Percentiles rank a stretch among this genome's conserved stretches.
Conservation (phyloP, 495 filamentous ascomycete genomes). For the Trichoderma virens region DNA sequence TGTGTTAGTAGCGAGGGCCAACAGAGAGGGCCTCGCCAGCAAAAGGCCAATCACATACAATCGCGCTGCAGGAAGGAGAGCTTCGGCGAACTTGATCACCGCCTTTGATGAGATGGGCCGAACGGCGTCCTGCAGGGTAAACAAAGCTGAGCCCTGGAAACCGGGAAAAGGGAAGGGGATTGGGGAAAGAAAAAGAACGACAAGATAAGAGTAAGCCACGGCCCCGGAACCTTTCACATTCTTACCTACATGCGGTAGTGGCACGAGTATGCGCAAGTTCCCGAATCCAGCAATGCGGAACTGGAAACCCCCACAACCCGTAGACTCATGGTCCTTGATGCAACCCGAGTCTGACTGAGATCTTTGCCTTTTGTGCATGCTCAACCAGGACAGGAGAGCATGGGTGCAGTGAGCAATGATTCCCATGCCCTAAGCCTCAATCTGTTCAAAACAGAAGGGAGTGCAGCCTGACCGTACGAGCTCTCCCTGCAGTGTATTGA, state of each 20-base stretch:
- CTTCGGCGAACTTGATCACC: slow-evolving; percentile 3
- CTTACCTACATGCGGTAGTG: neutral
- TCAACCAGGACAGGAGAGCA: neutral
- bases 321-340: neutral
- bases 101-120: neutral
- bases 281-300: slow-evolving; percentile 1
- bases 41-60: neutral
- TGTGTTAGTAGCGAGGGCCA: neutral
- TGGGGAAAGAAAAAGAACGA: neutral
- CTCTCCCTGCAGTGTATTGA: neutral
- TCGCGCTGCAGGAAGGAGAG: neutral
- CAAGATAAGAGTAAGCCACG: neutral
- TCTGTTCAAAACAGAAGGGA: neutral
- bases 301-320: neutral
- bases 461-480: neutral
- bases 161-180: neutral
- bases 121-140: neutral
- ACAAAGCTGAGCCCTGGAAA: neutral
- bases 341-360: slow-evolving; percentile 1
- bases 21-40: neutral
- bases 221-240: neutral
- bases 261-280: neutral
- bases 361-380: neutral
- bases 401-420: neutral
- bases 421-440: neutral